Conservation (phyloP, 441 rosid genomes). For the Cnidoscolus chayamansa region DNA sequence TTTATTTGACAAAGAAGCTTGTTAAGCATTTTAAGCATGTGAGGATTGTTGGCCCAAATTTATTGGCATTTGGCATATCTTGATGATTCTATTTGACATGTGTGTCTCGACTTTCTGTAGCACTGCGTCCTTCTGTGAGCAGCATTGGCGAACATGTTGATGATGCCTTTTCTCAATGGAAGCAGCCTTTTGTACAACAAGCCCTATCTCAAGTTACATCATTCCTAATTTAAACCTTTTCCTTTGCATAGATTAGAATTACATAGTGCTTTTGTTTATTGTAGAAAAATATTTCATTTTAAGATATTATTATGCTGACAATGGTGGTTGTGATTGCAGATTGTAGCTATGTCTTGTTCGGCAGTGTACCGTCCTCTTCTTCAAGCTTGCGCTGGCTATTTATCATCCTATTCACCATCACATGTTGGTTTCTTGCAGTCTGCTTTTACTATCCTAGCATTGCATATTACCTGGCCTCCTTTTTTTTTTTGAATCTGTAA, state of each 20-base stretch:
- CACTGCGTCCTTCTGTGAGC: conserved; percentile 62
- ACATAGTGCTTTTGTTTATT: conserved; percentile 10
- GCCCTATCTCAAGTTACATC: conserved; percentile 70
- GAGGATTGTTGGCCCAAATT: conserved; percentile 11
- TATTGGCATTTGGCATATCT: conserved; percentile 21
- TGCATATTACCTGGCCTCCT: not conserved
- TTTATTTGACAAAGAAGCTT: not conserved
- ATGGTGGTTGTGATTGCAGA: conserved; percentile 48
- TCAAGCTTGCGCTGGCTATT: conserved; percentile 72
- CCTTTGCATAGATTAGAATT: not conserved
- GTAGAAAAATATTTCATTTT: conserved; percentile 10
- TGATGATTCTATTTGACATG: conserved; percentile 23
- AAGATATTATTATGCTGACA: conserved; percentile 24
- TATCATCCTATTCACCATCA: conserved; percentile 76
- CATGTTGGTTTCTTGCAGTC: conserved; percentile 55
- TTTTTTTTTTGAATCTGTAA: not conserved
- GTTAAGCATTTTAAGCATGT: conserved; percentile 13
- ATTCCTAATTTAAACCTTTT: not conserved
- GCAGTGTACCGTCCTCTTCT: conserved; percentile 62
- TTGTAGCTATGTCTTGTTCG: conserved; percentile 64
- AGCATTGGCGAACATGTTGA: conserved; percentile 48
- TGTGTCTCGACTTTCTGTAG: conserved; percentile 32
- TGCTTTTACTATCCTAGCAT: conserved; percentile 9
- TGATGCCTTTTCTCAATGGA: conserved; percentile 68
- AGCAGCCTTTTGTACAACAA: conserved; percentile 64